Percentiles rank a stretch among this genome's conserved stretches.
These are phyloP conservation scores for Pyrenopolyporus hunteri DNA, from an alignment of 495 filamentous ascomycete species.

Conservation along the genomic window DNA sequence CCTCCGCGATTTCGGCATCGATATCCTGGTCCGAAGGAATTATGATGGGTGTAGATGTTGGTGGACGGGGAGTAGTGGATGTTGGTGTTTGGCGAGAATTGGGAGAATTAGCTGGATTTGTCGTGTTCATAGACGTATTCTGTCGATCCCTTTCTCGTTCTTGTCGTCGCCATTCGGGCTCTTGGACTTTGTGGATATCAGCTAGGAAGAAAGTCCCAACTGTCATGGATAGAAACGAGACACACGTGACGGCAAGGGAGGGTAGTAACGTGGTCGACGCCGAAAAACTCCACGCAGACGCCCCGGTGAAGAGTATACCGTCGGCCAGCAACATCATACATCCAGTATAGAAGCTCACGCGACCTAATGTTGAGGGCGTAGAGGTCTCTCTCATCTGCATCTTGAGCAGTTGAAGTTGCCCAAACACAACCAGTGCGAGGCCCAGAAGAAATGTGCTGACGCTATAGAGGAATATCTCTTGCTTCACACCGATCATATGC, in stretches of 20 bases:
- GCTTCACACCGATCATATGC: conserved; percentile 78
- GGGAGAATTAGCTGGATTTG: conserved; percentile 46
- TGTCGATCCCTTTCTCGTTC: conserved; percentile 55
- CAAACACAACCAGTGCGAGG: conserved; percentile 66
- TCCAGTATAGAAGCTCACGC: conserved; percentile 88
- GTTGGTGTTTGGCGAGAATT: conserved; percentile 64
- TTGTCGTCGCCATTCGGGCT: conserved; percentile 73
- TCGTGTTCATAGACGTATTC: conserved; percentile 20
- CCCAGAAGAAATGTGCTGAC: conserved; percentile 71
- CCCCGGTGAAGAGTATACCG: conserved; percentile 65
- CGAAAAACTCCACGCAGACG: conserved; percentile 69
- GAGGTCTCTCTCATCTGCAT: conserved; percentile 88
- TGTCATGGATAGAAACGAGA: conserved; percentile 65
- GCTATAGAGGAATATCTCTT: conserved; percentile 71
- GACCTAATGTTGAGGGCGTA: conserved; percentile 91
- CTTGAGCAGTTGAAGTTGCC: conserved; percentile 76
- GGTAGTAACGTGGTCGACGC: conserved; percentile 70
- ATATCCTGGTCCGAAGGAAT: conserved; percentile 85
- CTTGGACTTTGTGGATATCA: conserved; percentile 87
- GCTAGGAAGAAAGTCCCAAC: conserved; percentile 84
- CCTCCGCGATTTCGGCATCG: conserved; percentile 60
- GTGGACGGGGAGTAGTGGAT: conserved; percentile 53
- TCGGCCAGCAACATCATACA: conserved; percentile 87
- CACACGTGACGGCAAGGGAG: conserved; percentile 74
- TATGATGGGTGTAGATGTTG: conserved; percentile 66